Conservation (phyloP, 495 filamentous ascomycete species). For the Xylaria nigripes region DNA sequence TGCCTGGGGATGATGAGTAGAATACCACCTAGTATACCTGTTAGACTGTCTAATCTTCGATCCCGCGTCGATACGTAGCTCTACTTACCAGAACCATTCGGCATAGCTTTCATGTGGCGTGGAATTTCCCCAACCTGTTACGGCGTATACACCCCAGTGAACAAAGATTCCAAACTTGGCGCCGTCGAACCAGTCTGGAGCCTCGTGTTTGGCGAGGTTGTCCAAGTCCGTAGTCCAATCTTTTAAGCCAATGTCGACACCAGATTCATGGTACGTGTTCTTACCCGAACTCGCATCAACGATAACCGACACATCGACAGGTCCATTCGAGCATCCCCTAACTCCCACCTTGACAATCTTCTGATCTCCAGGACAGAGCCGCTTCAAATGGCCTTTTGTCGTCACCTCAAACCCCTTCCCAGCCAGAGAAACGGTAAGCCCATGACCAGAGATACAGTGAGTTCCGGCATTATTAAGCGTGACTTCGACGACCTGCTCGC, state of each 20-base stretch:
- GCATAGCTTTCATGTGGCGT: slow-evolving; percentile 44
- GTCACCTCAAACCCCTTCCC: slow-evolving; percentile 34
- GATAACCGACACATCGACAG: slow-evolving; percentile 12
- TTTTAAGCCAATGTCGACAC: slow-evolving; percentile 21
- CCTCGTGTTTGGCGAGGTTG: slow-evolving; percentile 38
- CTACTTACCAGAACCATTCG: slow-evolving; percentile 40
- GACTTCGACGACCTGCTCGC: slow-evolving; percentile 44
- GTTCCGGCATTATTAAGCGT: slow-evolving; percentile 43
- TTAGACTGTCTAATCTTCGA: neutral
- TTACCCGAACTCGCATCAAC: slow-evolving; percentile 1
- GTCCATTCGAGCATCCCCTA: slow-evolving; percentile 11
- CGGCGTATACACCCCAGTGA: slow-evolving; percentile 48
- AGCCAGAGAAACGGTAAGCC: slow-evolving; percentile 29
- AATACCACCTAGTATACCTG: slow-evolving; percentile 21
- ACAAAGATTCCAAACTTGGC: slow-evolving; percentile 52
- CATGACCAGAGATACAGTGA: slow-evolving; percentile 33
- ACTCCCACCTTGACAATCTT: slow-evolving; percentile 42
- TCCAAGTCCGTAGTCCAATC: slow-evolving; percentile 25
- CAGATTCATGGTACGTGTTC: slow-evolving; percentile 1
- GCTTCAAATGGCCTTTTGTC: slow-evolving; percentile 33
- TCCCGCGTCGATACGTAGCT: slow-evolving; percentile 1
- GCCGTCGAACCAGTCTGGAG: slow-evolving; percentile 45
- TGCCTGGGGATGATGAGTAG: slow-evolving; percentile 25
- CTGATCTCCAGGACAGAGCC: slow-evolving; percentile 47
- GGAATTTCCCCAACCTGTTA: slow-evolving; percentile 49